phyloP scores from a whole-genome alignment of 2,329 filamentous ascomycete genomes.

The Mycocentrospora acerina region DNA sequence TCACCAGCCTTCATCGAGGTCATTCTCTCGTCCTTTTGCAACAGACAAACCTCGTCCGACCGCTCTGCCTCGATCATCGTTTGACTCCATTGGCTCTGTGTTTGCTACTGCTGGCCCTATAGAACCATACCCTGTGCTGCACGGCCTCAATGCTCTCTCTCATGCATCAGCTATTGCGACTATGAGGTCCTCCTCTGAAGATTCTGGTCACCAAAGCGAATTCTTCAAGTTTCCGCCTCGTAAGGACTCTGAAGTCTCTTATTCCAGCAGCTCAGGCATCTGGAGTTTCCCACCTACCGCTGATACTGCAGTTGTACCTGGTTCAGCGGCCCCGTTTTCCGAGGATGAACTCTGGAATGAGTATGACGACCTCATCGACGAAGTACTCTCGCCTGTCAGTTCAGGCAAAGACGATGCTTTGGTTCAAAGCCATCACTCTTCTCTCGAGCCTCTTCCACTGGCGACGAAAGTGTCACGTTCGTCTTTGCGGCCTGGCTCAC shows the following conservation, averaged over 20 bases:
- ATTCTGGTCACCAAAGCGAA: constrained; percentile 50
- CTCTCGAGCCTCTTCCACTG: constrained; percentile 33
- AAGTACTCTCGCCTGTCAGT: constrained; percentile 56
- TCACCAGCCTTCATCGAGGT: constrained; percentile 69
- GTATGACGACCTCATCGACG: constrained; percentile 84
- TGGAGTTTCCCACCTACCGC: constrained; percentile 59
- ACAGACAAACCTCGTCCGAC: constrained; percentile 47
- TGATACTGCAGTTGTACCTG: constrained; percentile 64
- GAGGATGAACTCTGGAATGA: constrained; percentile 95
- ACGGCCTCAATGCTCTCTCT: constrained; percentile 34
- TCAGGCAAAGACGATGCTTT: constrained; percentile 12
- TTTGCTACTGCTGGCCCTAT: constrained; percentile 30
- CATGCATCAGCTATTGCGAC: constrained; percentile 44
- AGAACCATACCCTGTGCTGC: constrained; percentile 39
- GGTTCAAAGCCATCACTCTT: constrained; percentile 22
- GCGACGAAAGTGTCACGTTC: constrained; percentile 22
- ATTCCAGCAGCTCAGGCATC: constrained; percentile 66
- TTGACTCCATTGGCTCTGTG: constrained; percentile 32
- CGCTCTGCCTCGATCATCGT: constrained; percentile 32
- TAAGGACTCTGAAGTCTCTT: constrained; percentile 69
- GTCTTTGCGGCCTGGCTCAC: constrained; percentile 35
- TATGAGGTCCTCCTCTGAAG: constrained; percentile 32
- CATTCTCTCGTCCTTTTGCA: constrained; percentile 81
- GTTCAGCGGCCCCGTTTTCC: constrained; percentile 60
- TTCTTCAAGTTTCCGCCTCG: constrained; percentile 74